Evolutionary conservation across 106 monocot species (phyloP), one percentile per base, ranked within the genome.

Genomic region (Platanthera zijinensis): DNA sequence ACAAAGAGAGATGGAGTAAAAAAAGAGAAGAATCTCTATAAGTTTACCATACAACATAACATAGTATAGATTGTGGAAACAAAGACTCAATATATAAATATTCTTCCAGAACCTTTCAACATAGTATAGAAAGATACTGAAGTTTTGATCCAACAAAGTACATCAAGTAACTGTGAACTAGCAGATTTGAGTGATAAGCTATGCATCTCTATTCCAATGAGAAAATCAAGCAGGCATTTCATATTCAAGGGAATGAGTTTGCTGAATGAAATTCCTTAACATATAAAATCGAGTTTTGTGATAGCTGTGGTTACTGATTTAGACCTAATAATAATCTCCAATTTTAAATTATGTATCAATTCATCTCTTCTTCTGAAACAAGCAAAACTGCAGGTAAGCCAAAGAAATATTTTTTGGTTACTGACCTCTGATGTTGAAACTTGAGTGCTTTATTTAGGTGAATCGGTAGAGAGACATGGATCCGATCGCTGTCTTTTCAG

Each of bases 401-500:
- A 39, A 39, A 57, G 59, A 61, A 19, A 61, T 19, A 61, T 21
- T 61, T 56, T 61, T 61, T 2, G 59, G 21, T 19, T 19, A 11
- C 59, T 61, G 9, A 61, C 18, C 57, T 19, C 59, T 61, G 59
- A 21, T 61, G 8, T 39, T 39, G 39, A 32, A 18, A 4, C 30
- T 32, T 2, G 32, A 32, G 30, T 66, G 2, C 48, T 48, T 70
- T 47, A 70, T 48, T 70, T 70, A 5, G 46, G 70, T 5, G 48
- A 70, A 48, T 48, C 70, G 17, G 8, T 70, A 7, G 70, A 0
- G 11, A 12, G 30, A 12, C 11, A 25, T 1, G 32, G 66, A 13
- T 87, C 91, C 11, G 83, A 77, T 10, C 83, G 85, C 70, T 70
- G 87, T 50, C 89, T 80, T 77, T 95, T 95, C 9, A 77, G 82